Conservation (phyloP, 768 basidiomycete species). For the Rhodotorula taiwanensis region DNA sequence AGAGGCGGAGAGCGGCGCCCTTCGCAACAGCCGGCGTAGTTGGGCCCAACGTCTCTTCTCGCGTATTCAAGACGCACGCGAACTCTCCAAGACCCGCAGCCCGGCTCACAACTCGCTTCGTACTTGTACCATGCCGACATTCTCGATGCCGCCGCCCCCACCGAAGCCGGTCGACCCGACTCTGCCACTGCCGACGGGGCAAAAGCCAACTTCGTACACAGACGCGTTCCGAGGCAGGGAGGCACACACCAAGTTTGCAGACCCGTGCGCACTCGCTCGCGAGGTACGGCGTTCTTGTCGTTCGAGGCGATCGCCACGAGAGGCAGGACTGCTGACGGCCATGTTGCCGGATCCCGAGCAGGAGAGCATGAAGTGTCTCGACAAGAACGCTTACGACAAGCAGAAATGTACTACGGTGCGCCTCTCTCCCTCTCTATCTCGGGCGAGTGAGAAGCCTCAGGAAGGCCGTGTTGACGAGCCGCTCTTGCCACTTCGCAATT, state of each 20-base stretch:
- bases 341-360: not conserved
- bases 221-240: slow-evolving; percentile 14
- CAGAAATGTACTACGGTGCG: slow-evolving; percentile 23
- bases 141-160: not conserved
- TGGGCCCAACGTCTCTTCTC: too few relatives aligned
- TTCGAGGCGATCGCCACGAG: not conserved
- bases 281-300: slow-evolving; percentile 11
- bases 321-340: not conserved
- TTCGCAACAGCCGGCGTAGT: too few relatives aligned
- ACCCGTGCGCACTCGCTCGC: slow-evolving; percentile 20
- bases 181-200: not conserved
- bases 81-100: too few relatives aligned
- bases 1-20: too few relatives aligned
- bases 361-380: slow-evolving; percentile 31
- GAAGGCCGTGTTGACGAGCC: fast-evolving
- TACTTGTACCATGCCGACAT: too few relatives aligned
- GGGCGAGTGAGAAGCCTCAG: too few relatives aligned
- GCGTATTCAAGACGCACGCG: too few relatives aligned
- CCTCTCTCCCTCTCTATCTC: too few relatives aligned
- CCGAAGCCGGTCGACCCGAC: not conserved
- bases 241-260: slow-evolving; percentile 19
- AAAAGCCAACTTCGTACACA: slow-evolving; percentile 10
- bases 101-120: too few relatives aligned
- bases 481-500: not conserved
- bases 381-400: slow-evolving; percentile 29